phyloP scores from a whole-genome alignment of 331 rosid genomes.

The Pyracantha coccinea region DNA sequence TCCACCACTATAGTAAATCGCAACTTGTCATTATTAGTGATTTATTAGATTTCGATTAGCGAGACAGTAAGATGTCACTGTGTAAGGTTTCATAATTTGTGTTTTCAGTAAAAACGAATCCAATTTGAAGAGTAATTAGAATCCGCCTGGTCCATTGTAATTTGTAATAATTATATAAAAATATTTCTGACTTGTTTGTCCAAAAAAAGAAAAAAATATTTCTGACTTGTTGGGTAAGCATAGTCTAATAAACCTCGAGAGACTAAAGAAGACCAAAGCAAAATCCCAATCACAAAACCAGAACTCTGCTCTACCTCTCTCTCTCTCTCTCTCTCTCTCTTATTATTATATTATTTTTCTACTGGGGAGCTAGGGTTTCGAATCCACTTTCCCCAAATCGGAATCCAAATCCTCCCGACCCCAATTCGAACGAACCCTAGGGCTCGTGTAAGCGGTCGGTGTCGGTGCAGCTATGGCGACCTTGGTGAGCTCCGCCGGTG shows the following conservation, averaged over 20 bases:
- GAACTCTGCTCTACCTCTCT: neutral
- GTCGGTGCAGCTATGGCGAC: slow-evolving; percentile 43
- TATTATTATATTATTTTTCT: neutral
- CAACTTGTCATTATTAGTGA: too few relatives aligned
- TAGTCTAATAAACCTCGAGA: neutral
- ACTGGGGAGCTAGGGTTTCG: slow-evolving; percentile 31
- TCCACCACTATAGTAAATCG: too few relatives aligned
- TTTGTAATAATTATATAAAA: neutral
- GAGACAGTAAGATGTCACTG: too few relatives aligned
- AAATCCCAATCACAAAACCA: neutral
- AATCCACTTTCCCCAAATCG: slow-evolving; percentile 21
- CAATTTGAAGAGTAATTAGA: neutral
- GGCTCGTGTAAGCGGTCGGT: neutral
- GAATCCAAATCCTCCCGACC: slow-evolving; percentile 33
- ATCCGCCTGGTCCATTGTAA: neutral
- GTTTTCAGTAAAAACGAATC: too few relatives aligned
- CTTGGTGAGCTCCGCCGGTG: slow-evolving; percentile 86
- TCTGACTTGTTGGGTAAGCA: slow-evolving; percentile 24
- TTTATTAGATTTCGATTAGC: too few relatives aligned
- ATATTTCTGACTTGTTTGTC: slow-evolving; percentile 16
- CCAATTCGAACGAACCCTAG: neutral
- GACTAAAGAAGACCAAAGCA: neutral
- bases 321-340: neutral
- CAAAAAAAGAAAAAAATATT: too few relatives aligned
- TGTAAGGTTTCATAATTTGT: too few relatives aligned